Evolutionary conservation across 1,284 basidiomycete species (phyloP).

Genomic region (Cronartium quercuum): DNA sequence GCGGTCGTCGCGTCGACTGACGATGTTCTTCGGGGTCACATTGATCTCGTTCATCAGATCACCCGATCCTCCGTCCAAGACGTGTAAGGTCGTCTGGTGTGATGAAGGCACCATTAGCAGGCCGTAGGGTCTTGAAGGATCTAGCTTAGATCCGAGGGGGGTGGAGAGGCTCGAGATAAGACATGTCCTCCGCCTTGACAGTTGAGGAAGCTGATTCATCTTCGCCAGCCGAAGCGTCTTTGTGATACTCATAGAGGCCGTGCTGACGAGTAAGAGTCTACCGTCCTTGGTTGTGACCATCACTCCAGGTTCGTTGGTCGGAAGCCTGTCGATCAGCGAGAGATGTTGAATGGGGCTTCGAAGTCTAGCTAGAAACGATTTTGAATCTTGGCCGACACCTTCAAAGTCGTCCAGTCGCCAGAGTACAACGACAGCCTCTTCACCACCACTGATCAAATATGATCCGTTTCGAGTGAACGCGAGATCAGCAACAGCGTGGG

Average conservation of each 20-base stretch:
- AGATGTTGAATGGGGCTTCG: constrained; percentile 67
- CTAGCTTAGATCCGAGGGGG: constrained; percentile 66
- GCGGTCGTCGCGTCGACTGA: constrained; percentile 75
- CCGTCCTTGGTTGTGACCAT: constrained; percentile 77
- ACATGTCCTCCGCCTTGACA: constrained; percentile 2
- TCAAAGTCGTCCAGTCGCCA: constrained; percentile 70
- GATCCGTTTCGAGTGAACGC: constrained; percentile 85
- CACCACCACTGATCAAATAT: constrained; percentile 87
- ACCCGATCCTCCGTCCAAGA: constrained; percentile 70
- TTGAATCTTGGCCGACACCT: constrained; percentile 59
- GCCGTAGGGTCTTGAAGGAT: constrained; percentile 55
- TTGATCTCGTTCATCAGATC: constrained; percentile 79
- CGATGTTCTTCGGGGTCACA: constrained; percentile 84
- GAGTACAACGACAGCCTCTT: constrained; percentile 89
- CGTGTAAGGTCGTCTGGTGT: constrained; percentile 87
- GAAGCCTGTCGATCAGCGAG: constrained; percentile 61
- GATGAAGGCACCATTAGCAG: constrained; percentile 82
- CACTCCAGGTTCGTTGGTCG: constrained; percentile 71
- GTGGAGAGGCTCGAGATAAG: constrained; percentile 10
- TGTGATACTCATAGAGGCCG: constrained; percentile 65
- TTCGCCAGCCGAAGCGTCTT: constrained; percentile 52
- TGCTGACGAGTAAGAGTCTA: constrained; percentile 69
- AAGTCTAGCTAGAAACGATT: constrained; percentile 82
- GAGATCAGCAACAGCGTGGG: constrained; percentile 84
- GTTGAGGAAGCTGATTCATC: constrained; percentile 43